Base-by-base conservation (phyloP, 1,284 basidiomycete species). In the Trametes polyzona region DNA sequence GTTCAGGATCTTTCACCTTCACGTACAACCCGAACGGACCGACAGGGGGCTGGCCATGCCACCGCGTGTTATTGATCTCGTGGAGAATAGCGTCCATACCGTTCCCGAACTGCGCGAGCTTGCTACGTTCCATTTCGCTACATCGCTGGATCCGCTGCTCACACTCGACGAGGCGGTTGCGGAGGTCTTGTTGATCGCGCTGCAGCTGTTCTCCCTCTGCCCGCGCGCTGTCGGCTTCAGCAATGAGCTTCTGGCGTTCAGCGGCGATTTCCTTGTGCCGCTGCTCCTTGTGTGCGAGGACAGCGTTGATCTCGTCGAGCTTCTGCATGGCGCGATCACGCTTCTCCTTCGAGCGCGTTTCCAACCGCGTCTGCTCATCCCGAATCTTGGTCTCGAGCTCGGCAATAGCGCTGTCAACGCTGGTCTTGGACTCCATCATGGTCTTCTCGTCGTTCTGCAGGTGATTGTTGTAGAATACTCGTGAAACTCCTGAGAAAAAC, bases 11-110 rank as follows among this genome's bases (percentile, higher is more conserved):
- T 61, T 78, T 84, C 46, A 95, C 83, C 66, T 88, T 89, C 63
- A 99, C 88, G 69, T 85, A 83, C 41, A 80, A 62, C 0, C 95
- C 95, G n/a, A 98, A 76, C 0, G 95, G 95, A 0, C 97, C 97
- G 26, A 98, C 72, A 0, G 96, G 96, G 16, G 69, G 74, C 33
- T 87, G 79, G 9, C 88, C 89, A 26, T 77, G 68, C 93, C 93
- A 95, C 5, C 64, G 71, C 61, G 76, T 74, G 9, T 64, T 65
- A n/a, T 75, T 65, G 47, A 97, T 90, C 36, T 71, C 75, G 5
- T 78, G 76, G 19, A 88, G 60, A n/a, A 94, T 79, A 0, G 68
- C 67, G 46, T 88, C 76, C 65, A 92, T 84, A 58, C 90, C 78
- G 21, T 67, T 73, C 1, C 90, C 91, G 61, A 86, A 93, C 3